These are phyloP conservation scores for Beauveria sp. DNA, from an alignment of 2,329 filamentous ascomycete genomes.

Conservation along the genomic window DNA sequence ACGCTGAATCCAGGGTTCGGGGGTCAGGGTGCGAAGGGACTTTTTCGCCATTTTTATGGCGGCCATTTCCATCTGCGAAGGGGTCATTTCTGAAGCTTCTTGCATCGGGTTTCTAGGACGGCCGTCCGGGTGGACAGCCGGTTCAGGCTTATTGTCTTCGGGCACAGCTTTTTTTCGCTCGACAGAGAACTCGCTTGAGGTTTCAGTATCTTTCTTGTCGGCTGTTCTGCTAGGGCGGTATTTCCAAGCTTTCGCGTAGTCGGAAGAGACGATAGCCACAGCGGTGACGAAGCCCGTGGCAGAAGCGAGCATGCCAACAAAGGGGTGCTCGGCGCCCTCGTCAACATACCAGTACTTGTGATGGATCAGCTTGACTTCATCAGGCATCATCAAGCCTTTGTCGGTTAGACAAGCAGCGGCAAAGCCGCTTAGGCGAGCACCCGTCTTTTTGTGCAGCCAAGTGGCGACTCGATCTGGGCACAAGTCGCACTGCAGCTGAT, in stretches of 20 bases:
- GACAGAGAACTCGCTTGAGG: not conserved
- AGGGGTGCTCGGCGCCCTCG: constrained; percentile 55
- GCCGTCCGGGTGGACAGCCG: not conserved
- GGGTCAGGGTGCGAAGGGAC: constrained; percentile 39
- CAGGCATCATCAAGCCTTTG: constrained; percentile 45
- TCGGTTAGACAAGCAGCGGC: constrained; percentile 51
- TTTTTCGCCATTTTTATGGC: constrained; percentile 25
- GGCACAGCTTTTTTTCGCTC: not conserved
- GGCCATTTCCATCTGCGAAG: constrained; percentile 21
- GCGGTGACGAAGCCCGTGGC: constrained; percentile 58
- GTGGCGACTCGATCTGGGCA: constrained; percentile 50
- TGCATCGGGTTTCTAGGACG: too few species aligned
- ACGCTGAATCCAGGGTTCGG: constrained; percentile 10
- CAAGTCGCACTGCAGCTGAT: constrained; percentile 50
- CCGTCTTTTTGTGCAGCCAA: constrained; percentile 52
- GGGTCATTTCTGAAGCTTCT: constrained; percentile 13
- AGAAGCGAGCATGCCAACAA: constrained; percentile 57
- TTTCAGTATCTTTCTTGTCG: not conserved
- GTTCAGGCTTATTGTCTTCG: not conserved
- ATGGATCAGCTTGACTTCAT: constrained; percentile 45
- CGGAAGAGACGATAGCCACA: constrained; percentile 45
- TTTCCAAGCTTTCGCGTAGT: constrained; percentile 16
- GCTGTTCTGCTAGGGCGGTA: not conserved
- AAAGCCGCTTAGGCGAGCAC: constrained; percentile 52
- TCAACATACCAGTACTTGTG: constrained; percentile 53